A percentile compares a stretch with the other conserved stretches of the same genome.
phyloP scores from a whole-genome alignment of 108 stramenopile genomes.

The Pseudonitzschia multiseries region DNA sequence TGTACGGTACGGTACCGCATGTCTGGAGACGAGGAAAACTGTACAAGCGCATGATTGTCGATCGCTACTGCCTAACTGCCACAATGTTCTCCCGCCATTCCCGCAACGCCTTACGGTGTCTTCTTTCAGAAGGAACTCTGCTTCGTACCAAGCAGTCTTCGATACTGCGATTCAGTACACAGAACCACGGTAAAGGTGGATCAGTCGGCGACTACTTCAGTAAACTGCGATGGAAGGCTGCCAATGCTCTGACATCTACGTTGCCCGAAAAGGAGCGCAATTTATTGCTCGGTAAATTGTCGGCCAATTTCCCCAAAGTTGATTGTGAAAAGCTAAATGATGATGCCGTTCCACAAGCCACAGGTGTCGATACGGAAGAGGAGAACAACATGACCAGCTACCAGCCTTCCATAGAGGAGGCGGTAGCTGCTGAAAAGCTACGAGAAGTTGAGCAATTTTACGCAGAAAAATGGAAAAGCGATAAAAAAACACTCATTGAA shows the following conservation, averaged over 20 bases:
- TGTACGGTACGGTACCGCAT: too few relatives aligned
- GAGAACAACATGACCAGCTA: conserved; percentile 4
- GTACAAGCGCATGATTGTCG: too few relatives aligned
- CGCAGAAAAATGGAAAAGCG: conserved; percentile 26
- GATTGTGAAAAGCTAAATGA: background rate
- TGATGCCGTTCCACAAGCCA: background rate
- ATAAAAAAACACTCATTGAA: conserved; percentile 22
- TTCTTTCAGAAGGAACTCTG: background rate
- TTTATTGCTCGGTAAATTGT: conserved; percentile 19
- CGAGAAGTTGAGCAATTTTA: conserved; percentile 40
- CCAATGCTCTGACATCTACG: conserved; percentile 29
- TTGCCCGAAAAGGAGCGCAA: conserved; percentile 41
- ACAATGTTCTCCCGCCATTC: background rate
- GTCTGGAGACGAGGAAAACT: too few relatives aligned
- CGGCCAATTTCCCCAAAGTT: background rate
- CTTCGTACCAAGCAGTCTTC: background rate
- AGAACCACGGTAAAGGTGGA: background rate
- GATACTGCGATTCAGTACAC: background rate
- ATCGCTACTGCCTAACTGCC: background rate
- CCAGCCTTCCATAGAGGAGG: conserved; percentile 43
- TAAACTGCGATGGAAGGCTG: conserved; percentile 35
- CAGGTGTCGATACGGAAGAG: conserved; percentile 13
- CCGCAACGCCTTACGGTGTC: background rate
- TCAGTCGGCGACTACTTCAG: conserved; percentile 22
- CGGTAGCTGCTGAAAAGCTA: conserved; percentile 42